Conservation (phyloP, 768 basidiomycete species). For the Mycena maculata region DNA sequence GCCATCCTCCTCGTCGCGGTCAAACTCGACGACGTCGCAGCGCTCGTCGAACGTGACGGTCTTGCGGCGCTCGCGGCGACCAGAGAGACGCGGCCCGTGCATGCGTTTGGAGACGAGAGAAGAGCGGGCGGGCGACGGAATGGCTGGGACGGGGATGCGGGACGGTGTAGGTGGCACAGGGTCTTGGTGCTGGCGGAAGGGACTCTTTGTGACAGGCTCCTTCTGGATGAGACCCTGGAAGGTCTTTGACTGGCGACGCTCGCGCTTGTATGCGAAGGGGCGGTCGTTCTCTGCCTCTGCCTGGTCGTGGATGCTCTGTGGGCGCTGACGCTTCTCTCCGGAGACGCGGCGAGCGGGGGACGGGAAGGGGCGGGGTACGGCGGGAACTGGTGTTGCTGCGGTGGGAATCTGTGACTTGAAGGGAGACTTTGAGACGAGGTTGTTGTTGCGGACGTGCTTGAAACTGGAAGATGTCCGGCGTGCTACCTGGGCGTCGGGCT, state of each 20-base stretch:
- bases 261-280: constrained; percentile 75
- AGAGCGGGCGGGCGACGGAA: constrained; percentile 68
- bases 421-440: constrained; percentile 88
- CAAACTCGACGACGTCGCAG: constrained; percentile 87
- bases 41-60: constrained; percentile 84
- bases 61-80: constrained; percentile 68
- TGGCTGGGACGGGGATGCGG: constrained; percentile 39
- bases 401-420: constrained; percentile 77
- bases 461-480: constrained; percentile 84
- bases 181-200: constrained; percentile 64
- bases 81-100: constrained; percentile 78
- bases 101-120: constrained; percentile 78
- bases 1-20: constrained; percentile 62
- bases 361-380: constrained; percentile 40
- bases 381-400: constrained; percentile 58
- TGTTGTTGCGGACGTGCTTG: constrained; percentile 79
- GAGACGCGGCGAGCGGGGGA: constrained; percentile 65
- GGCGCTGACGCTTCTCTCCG: constrained; percentile 82
- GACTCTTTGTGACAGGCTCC: constrained; percentile 86
- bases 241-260: constrained; percentile 79
- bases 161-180: constrained; percentile 37
- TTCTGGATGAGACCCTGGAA: constrained; percentile 79
- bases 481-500: constrained; percentile 63
- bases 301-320: constrained; percentile 76
- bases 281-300: constrained; percentile 77